Conservation (phyloP, 306 rosid species). For the Rosa multiflora region DNA sequence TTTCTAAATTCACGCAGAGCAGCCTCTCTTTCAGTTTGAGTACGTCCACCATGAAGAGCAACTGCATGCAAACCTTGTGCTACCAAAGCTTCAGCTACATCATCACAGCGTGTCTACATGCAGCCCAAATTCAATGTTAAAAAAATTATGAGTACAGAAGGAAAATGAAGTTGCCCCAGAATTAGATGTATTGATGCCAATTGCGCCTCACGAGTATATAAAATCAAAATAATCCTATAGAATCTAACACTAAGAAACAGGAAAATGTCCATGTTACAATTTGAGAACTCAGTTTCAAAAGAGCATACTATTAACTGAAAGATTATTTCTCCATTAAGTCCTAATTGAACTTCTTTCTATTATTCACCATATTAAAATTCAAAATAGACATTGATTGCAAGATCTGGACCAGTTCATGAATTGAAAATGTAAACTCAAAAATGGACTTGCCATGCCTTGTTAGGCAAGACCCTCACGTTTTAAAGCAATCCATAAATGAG, state of each 20-base stretch:
- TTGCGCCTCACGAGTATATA: not conserved
- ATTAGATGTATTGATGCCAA: not conserved
- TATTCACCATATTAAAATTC: slow-evolving; percentile 1
- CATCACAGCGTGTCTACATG: slow-evolving; percentile 77
- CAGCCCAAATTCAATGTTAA: slow-evolving; percentile 20
- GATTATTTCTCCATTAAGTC: slow-evolving; percentile 10
- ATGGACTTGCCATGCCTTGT: not conserved
- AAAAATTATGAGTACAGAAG: not conserved
- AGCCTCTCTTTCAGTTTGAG: slow-evolving; percentile 82
- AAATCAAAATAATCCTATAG: not conserved
- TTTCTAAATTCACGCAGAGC: slow-evolving; percentile 73
- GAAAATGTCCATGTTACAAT: not conserved
- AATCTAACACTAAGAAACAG: not conserved
- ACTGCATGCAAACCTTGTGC: slow-evolving; percentile 86
- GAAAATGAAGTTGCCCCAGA: not conserved
- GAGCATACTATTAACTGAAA: not conserved
- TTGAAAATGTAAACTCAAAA: not conserved
- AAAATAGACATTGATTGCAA: not conserved
- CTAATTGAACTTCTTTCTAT: not conserved
- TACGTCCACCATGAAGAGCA: slow-evolving; percentile 90
- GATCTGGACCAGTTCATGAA: not conserved
- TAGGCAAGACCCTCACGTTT: not conserved
- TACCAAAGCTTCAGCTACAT: slow-evolving; percentile 75
- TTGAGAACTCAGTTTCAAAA: slow-evolving; percentile 3
- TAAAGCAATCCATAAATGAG: not conserved